Base-by-base conservation (phyloP, 495 filamentous ascomycete species). In the Hapsidospora chrysogenum region DNA sequence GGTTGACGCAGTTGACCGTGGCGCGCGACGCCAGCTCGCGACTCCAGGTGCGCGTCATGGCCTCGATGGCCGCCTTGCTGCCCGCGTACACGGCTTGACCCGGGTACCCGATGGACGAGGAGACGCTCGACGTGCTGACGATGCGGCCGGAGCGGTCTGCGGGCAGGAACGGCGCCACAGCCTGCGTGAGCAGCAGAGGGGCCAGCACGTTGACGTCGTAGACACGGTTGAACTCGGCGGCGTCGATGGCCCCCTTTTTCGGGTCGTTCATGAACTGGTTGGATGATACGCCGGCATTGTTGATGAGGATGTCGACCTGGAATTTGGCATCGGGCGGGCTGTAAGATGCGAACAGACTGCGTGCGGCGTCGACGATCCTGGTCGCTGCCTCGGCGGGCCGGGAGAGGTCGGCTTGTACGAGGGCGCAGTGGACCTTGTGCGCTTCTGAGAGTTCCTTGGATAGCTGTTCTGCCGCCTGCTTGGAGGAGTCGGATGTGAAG, bases 1-100 rank as follows among this genome's bases (percentile, higher is more conserved):
- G 86, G 56, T 93, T 95, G 25, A 95, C 63, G 0, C 78, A 72
- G 49, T 93, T 95, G 25, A 92, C 84, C 0, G 85, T 95, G 0
- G 66, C 69, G 6, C 73, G 60, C 50, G 89, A 78, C 2, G 72
- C 62, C 23, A 95, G 58, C 56, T 95, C 86, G 14, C 81, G 66
- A 0, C 75, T 62, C 86, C 85, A 95, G 2, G 80, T 85, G 7
- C 86, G 65, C 9, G 85, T 92, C 85, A 93, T 89, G n/a, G 78
- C 70, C 42, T 95, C 86, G 21, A 93, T 46, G 0, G 86, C 85
- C 0, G 80, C 85, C 54, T 95, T 95, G 43, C 78, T 87, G 3
- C 84, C 85, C 26, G 80, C 82, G 49, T 93, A 95, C 21, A 92
- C 72, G 5, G 68, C 68, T 53, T 89, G 80, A 4, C 63, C 68